Conservation (phyloP, 768 basidiomycete species). For the Lactarius deliciosus region DNA sequence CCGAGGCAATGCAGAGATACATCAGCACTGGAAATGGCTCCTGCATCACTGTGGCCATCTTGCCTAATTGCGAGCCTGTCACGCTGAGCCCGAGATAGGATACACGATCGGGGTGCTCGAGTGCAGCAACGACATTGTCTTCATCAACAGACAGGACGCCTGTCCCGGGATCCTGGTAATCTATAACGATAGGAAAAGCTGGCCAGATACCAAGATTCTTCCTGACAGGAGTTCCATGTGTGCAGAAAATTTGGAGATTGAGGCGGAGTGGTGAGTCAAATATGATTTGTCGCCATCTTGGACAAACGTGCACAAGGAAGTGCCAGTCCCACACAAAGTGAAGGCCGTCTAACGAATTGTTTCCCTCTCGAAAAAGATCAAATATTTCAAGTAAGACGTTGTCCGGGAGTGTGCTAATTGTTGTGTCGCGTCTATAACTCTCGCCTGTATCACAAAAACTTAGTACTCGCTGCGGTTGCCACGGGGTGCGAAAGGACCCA, state of each 20-base stretch:
- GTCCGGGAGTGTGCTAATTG: neutral
- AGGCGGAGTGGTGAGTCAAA: neutral
- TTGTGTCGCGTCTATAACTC: neutral
- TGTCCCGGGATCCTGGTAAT: accelerated
- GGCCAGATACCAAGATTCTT: neutral
- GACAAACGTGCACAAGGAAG: neutral
- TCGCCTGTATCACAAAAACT: no score
- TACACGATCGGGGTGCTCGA: neutral
- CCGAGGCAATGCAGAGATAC: accelerated
- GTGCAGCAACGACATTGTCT: neutral
- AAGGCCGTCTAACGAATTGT: no score
- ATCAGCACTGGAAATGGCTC: neutral
- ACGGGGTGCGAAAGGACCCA: neutral
- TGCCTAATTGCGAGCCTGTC: neutral
- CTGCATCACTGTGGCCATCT: neutral
- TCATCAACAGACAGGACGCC: no score
- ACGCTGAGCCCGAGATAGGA: neutral
- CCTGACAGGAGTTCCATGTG: neutral
- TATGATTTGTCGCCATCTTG: neutral
- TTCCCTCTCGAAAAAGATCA: neutral
- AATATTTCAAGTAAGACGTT: neutral
- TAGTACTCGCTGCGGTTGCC: neutral
- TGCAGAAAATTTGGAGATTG: neutral
- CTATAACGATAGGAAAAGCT: neutral
- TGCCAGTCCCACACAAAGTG: no score